Evolutionary conservation across 257 asterid species (phyloP).

Genomic region (Solanum infundibuliforme): DNA sequence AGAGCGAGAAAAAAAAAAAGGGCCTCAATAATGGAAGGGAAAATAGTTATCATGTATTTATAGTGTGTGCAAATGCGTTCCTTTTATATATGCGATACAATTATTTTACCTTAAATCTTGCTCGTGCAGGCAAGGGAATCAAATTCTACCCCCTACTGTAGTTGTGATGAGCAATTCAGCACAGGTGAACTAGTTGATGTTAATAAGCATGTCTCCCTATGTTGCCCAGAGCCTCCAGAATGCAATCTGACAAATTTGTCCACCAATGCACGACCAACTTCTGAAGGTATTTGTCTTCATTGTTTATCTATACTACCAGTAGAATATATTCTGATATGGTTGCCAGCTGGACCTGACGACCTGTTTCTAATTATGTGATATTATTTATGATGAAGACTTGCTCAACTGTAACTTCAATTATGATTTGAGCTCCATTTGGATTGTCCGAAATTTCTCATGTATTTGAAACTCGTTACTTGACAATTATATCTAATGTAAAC

Average conservation of each 20-base stretch:
- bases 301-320: neutral
- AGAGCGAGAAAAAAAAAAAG: neutral
- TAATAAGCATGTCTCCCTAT: conserved; percentile 20
- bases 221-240: conserved; percentile 10
- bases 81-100: neutral
- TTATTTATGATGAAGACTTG: neutral
- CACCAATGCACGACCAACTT: conserved; percentile 16
- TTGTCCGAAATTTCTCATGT: neutral
- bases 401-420: neutral
- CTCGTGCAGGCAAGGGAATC: conserved; percentile 41
- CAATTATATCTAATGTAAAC: neutral
- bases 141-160: conserved; percentile 50
- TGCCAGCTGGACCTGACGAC: neutral
- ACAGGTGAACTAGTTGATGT: conserved; percentile 17
- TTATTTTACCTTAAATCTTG: neutral
- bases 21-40: neutral
- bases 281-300: conserved; percentile 30
- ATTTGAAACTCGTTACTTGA: neutral
- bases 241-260: conserved; percentile 3
- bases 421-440: neutral
- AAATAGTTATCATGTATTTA: neutral
- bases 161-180: conserved; percentile 54
- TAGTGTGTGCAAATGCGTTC: neutral
- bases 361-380: neutral
- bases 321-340: neutral